Evolutionary conservation across 495 filamentous ascomycete genomes (phyloP).

Genomic region (Mytilinidion resinicola): DNA sequence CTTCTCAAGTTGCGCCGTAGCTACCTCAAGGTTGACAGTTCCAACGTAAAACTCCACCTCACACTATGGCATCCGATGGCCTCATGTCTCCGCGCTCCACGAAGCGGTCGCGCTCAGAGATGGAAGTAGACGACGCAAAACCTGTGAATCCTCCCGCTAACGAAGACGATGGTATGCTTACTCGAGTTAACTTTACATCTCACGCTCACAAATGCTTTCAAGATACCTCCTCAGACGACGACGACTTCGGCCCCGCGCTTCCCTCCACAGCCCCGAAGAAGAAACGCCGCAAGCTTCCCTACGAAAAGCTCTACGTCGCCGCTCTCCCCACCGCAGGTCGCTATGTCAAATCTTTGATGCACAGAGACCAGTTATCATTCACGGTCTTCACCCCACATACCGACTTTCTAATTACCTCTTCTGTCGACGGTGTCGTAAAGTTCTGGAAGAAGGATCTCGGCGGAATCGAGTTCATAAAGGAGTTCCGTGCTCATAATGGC

Average conservation of each 20-base stretch:
- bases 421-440: slow-evolving; percentile 88
- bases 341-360: slow-evolving; percentile 97
- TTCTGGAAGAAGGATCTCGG: slow-evolving; percentile 97
- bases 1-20: too few species aligned
- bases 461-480: slow-evolving; percentile 95
- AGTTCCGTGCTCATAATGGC: slow-evolving; percentile 83
- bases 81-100: neutral
- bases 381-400: slow-evolving; percentile 80
- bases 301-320: slow-evolving; percentile 89
- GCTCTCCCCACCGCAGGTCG: slow-evolving; percentile 75
- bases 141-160: neutral
- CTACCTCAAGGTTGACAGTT: too few species aligned
- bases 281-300: slow-evolving; percentile 83
- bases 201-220: slow-evolving; percentile 5
- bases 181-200: neutral
- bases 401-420: slow-evolving; percentile 91
- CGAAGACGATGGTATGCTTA: slow-evolving; percentile 14
- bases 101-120: slow-evolving; percentile 22
- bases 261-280: slow-evolving; percentile 69
- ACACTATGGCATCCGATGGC: neutral
- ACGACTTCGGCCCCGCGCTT: slow-evolving; percentile 88
- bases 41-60: neutral
- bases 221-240: slow-evolving; percentile 62
- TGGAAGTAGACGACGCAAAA: slow-evolving; percentile 21
- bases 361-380: slow-evolving; percentile 87